These are phyloP conservation scores for Peronospora belbahrii DNA, from an alignment of 352 stramenopile genomes.

Conservation along the genomic window DNA sequence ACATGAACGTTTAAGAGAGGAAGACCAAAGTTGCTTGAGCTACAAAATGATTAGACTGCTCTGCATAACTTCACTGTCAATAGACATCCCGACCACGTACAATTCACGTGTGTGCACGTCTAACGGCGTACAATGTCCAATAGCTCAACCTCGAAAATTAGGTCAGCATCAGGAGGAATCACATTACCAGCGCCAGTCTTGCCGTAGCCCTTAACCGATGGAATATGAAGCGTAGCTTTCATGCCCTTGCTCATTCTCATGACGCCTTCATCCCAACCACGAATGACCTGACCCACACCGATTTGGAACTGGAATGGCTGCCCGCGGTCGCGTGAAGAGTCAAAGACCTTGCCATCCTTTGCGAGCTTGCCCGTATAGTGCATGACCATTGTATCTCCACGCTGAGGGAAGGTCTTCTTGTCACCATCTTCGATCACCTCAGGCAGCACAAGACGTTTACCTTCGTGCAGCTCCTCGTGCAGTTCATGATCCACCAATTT, in stretches of 20 bases:
- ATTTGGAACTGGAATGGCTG: slow-evolving; percentile 80
- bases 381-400: slow-evolving; percentile 75
- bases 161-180: slow-evolving; percentile 89
- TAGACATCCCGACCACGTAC: slow-evolving; percentile 9
- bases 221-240: slow-evolving; percentile 88
- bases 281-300: slow-evolving; percentile 86
- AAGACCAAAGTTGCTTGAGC: background rate
- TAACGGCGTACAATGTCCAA: slow-evolving; percentile 60
- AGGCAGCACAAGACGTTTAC: slow-evolving; percentile 64
- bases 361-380: slow-evolving; percentile 79
- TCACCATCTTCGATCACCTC: slow-evolving; percentile 60
- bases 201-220: slow-evolving; percentile 91
- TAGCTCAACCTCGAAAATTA: slow-evolving; percentile 92
- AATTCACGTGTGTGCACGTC: background rate
- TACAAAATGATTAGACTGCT: slow-evolving; percentile 3
- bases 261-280: slow-evolving; percentile 93
- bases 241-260: slow-evolving; percentile 93
- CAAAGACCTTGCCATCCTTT: slow-evolving; percentile 55
- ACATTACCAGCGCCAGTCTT: slow-evolving; percentile 63
- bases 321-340: slow-evolving; percentile 65
- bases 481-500: slow-evolving; percentile 57
- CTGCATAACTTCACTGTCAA: slow-evolving; percentile 2
- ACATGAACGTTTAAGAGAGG: slow-evolving; percentile 23
- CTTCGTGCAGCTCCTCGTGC: slow-evolving; percentile 31
- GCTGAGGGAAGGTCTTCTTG: slow-evolving; percentile 49